Percentiles rank a stretch among this genome's conserved stretches.
Evolutionary conservation across 805 yeast species (phyloP).

Genomic region (Candida suzukii): DNA sequence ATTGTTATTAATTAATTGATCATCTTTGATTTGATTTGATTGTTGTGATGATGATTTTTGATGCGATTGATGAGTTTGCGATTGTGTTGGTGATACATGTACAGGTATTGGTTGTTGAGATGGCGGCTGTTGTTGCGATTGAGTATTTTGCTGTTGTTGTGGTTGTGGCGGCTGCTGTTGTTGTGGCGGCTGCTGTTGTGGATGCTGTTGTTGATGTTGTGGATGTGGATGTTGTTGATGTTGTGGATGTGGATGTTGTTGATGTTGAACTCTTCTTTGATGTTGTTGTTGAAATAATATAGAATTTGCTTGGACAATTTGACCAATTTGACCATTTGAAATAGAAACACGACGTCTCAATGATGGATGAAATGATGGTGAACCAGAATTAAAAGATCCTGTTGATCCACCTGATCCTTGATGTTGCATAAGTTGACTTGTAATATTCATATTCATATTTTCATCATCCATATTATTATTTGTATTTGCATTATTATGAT

Average conservation of each 20-base stretch:
- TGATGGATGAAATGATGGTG: slow-evolving; percentile 7
- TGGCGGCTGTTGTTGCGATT: slow-evolving; percentile 3
- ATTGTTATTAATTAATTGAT: too few relatives aligned
- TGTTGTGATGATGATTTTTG: not conserved
- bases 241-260: slow-evolving; percentile 2
- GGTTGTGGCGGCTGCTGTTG: slow-evolving; percentile 4
- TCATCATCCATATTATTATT: not conserved
- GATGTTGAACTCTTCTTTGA: slow-evolving; percentile 8
- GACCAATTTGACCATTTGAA: slow-evolving; percentile 82
- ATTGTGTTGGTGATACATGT: not conserved
- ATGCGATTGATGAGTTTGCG: not conserved
- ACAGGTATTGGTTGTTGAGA: not conserved
- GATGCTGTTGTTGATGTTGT: slow-evolving; percentile 4
- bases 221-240: slow-evolving; percentile 7
- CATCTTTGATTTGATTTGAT: not conserved
- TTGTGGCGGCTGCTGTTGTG: not conserved
- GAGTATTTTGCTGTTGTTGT: slow-evolving; percentile 7
- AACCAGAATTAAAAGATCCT: not conserved
- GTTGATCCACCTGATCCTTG: slow-evolving; percentile 1
- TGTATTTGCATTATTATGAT: not conserved
- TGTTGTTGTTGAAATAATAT: slow-evolving; percentile 23
- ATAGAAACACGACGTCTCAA: slow-evolving; percentile 65
- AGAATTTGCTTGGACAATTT: slow-evolving; percentile 38
- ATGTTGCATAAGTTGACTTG: not conserved
- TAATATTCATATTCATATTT: not conserved